Base-by-base conservation (phyloP, 306 rosid genomes). In the Lithocarpus polystachyus region DNA sequence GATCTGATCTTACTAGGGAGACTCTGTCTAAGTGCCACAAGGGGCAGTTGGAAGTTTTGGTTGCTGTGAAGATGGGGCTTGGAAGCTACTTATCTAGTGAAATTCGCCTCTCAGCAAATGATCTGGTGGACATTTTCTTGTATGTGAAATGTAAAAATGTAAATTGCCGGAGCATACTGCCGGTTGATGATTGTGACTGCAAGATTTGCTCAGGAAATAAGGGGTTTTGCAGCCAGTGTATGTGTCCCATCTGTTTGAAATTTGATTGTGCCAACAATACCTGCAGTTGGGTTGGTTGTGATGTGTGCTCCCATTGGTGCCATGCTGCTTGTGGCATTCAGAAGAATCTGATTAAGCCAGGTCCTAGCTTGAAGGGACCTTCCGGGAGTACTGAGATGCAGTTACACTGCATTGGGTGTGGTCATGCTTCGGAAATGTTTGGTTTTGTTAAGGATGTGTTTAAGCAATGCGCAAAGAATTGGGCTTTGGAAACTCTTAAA, bases 271-370 rank as follows among this genome's bases (percentile, higher is more conserved):
- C 99, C 18, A 96, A 3, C 75, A 93, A 93, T 68, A 96, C 99
- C 61, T 96, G 99, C 74, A 91, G 96, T 77, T 96, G 99, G 99
- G 93, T 96, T 75, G 99, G 99, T 5, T 96, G 99, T 75, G 99
- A 96, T 82, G 94, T 90, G 59, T 96, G 99, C 80, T 91, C 93
- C 2, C 99, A 96, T 78, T 96, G 99, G 99, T 93, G 99, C 84
- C 99, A 96, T 78, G 98, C 99, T 79, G 89, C 92, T 20, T 96
- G 99, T 86, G 97, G 96, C 79, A 83, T 90, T 84, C 94, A 90
- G 82, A 90, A 48, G 84, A 93, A 90, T 75, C 91, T 96, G 53
- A 93, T 96, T 78, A 89, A 81, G 64, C 99, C 99, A 0, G 98
- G 97, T 37, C 98, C 97, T 5, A 90, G 96, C 91, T 87, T 96